Base-by-base conservation (phyloP, 495 filamentous ascomycete genomes). In the Rostrohypoxylon terebratum region DNA sequence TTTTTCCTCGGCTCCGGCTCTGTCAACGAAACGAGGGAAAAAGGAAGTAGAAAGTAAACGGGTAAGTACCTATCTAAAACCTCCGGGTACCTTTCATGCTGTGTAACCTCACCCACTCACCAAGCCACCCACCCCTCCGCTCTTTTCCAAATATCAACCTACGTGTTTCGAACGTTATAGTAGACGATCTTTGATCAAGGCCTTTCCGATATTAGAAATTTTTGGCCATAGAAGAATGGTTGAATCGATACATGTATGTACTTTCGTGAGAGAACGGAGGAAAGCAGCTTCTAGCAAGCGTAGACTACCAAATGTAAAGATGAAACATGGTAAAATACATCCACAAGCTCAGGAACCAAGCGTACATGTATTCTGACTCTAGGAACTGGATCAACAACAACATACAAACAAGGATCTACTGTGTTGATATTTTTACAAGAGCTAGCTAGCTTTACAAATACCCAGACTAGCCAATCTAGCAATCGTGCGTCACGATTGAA, bases 391-490 rank as follows among this genome's bases (percentile, higher is more conserved):
- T 28, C 28, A 28, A 4, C 13, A 4, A 13, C 28, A n/a, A 31
- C 20, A 11, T 51, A 10, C 3, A 11, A 10, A 13, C 7, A 5
- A 11, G 13, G 23, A 28, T 53, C 9, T 53, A 53, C 21, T n/a
- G 11, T 38, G 33, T n/a, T 36, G 33, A 31, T 36, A 36, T 57
- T 36, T 57, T 38, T 34, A 57, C 53, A 34, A 4, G 53, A 38
- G 11, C 38, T 42, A 34, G 53, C 18, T 57, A 57, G 53, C 53
- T 38, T 57, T 57, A 38, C 16, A 28, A 38, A 57, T 38, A 14
- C 20, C 31, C 21, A 57, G 31, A 20, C 28, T 57, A 38, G 53
- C 31, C 31, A 20, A 38, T 57, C n/a, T 57, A 38, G 14, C 31
- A 20, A 38, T 57, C 28, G 28, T 36, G n/a, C 28, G 23, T 38